Evolutionary conservation across 192 early-diverging fungal genomes (phyloP), one percentile per base, ranked within the genome.

Genomic region (Coemansia sp.): DNA sequence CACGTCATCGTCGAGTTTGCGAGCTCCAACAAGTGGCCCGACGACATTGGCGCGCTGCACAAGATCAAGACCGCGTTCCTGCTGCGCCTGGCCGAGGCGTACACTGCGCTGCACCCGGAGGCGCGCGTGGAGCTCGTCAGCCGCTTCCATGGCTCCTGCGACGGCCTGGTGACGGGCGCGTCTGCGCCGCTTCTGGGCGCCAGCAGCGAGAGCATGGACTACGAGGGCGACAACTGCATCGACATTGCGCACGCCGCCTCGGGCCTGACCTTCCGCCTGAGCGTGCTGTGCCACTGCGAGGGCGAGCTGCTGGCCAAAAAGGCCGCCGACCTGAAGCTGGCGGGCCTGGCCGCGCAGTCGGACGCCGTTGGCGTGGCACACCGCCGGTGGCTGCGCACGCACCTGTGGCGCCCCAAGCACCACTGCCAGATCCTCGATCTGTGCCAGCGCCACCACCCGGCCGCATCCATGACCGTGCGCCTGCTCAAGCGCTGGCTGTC

Each of bases 401-500:
- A 68, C 25, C 31, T 58, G 20, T 77, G 74, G 74, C 70, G 74
- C 6, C 56, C 79, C 24, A 40, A 19, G 9, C 81, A 78, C 62
- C 75, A 77, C 59, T 62, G 68, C 8, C 70, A 73, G n/a, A 85
- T 97, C 15, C 89, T 91, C 56, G 87, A 90, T 45, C 78, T 95
- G 39, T 94, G 92, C 77, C 87, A 88, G 46, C 84, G 86, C 49
- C 86, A 68, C 35, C 73, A 87, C 70, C 89, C 94, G 27, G 88
- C 90, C 12, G 86, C 91, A 14, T 91, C 92, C 11, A 75, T 87
- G 39, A 92, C 94, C 6, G 90, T 96, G 29, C 88, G 97, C 19
- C 77, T 99, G 56, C 74, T 87, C 19, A 99, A 99, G 86, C 88
- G 95, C 62, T 99, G 95, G 95, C 75, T 96, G 32, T 82, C 89